Evolutionary conservation across 176 grass and related monocot species (phyloP).

Genomic region (Otatea glauca): DNA sequence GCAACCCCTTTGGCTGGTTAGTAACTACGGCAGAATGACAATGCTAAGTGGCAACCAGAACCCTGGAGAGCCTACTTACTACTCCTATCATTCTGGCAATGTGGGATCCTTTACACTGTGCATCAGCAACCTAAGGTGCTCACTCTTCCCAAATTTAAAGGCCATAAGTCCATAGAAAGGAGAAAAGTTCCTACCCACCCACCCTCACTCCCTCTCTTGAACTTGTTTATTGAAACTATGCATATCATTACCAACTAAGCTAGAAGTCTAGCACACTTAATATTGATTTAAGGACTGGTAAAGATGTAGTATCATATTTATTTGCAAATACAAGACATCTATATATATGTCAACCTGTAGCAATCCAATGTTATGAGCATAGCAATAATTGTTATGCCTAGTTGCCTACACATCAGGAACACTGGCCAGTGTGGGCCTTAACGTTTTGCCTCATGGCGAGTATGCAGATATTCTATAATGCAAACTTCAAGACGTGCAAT

Average conservation of each 20-base stretch:
- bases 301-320: neutral
- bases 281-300: neutral
- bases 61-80: neutral
- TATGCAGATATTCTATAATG: neutral
- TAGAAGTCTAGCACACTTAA: conserved; percentile 9
- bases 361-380: neutral
- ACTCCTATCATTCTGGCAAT: conserved; percentile 13
- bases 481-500: neutral
- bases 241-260: conserved; percentile 13
- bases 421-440: neutral
- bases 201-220: neutral
- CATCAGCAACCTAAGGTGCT: neutral
- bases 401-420: neutral
- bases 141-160: neutral
- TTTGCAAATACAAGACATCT: neutral
- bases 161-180: neutral
- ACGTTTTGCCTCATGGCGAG: neutral
- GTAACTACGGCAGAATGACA: conserved; percentile 1
- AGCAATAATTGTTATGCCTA: neutral
- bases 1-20: neutral
- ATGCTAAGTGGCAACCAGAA: neutral
- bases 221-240: conserved; percentile 14
- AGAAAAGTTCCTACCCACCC: neutral
- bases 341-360: neutral
- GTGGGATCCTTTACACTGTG: neutral